These are phyloP conservation scores for Venturia oleaginea DNA, from an alignment of 2,329 filamentous ascomycete species.

Conservation along the genomic window DNA sequence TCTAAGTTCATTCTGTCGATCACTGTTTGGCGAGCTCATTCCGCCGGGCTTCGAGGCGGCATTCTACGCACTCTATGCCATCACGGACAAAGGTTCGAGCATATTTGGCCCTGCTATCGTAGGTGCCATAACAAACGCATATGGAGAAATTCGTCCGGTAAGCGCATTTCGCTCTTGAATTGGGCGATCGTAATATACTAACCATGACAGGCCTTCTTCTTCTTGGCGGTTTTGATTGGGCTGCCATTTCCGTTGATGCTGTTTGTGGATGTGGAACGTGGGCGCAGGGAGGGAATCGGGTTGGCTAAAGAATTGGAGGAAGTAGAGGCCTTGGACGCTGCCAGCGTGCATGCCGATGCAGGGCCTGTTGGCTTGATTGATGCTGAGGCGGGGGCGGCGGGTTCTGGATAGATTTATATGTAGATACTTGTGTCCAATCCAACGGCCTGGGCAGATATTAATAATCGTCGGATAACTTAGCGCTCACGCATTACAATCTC, in stretches of 20 bases:
- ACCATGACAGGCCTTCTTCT: conserved; percentile 63
- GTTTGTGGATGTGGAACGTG: conserved; percentile 68
- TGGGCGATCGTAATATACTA: not conserved
- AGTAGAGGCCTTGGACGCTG: conserved; percentile 10
- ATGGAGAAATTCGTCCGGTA: conserved; percentile 39
- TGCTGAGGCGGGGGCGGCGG: conserved; percentile 7
- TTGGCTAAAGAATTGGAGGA: conserved; percentile 30
- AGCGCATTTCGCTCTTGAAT: conserved; percentile 15
- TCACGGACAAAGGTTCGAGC: conserved; percentile 92
- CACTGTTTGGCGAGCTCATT: conserved; percentile 86
- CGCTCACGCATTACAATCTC: not conserved
- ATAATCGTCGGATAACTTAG: not conserved
- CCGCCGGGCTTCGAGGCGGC: conserved; percentile 90
- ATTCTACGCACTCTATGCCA: conserved; percentile 93
- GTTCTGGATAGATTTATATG: not conserved
- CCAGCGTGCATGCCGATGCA: not conserved
- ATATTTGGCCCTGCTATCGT: conserved; percentile 93
- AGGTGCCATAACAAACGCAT: conserved; percentile 75
- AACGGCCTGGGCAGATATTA: not conserved
- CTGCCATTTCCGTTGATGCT: conserved; percentile 77
- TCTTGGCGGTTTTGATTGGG: conserved; percentile 75
- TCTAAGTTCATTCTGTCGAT: conserved; percentile 82
- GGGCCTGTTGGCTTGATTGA: conserved; percentile 8
- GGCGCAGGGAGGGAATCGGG: conserved; percentile 33
- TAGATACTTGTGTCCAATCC: no score